These are phyloP conservation scores for Ceratobasidium sp. DNA, from an alignment of 1,284 basidiomycete species.

Conservation along the genomic window DNA sequence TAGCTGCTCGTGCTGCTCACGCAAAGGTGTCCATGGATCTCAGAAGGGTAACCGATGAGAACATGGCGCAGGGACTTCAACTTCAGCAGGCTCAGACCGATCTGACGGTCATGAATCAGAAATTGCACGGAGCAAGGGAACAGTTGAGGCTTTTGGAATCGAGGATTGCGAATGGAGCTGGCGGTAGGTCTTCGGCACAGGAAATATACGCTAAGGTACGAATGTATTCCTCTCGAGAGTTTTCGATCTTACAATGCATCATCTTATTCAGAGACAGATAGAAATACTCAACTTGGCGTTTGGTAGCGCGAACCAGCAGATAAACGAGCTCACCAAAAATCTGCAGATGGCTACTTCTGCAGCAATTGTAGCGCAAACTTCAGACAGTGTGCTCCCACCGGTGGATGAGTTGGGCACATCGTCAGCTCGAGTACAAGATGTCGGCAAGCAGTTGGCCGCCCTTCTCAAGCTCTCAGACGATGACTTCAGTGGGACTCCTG, in stretches of 20 bases:
- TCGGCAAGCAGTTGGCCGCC: constrained; percentile 4
- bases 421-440: background rate
- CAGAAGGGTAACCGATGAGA: constrained; percentile 15
- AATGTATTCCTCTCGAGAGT: background rate
- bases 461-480: background rate
- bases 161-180: background rate
- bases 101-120: constrained; percentile 1
- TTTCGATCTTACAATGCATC: background rate
- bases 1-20: constrained; percentile 13
- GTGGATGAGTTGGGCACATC: background rate
- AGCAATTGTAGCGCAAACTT: background rate
- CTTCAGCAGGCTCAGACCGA: constrained; percentile 6
- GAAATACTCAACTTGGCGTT: constrained; percentile 10
- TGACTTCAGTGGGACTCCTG: background rate
- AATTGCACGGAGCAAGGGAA: constrained; percentile 24
- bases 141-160: constrained; percentile 16
- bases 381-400: background rate
- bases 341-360: constrained; percentile 5
- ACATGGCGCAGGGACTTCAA: background rate
- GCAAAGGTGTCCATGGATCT: constrained; percentile 22
- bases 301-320: constrained; percentile 7
- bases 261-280: background rate
- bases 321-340: background rate
- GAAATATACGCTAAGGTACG: background rate
- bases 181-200: background rate